Evolutionary conservation across 345 rosid genomes (phyloP).

Genomic region (Salix arbutifolia): DNA sequence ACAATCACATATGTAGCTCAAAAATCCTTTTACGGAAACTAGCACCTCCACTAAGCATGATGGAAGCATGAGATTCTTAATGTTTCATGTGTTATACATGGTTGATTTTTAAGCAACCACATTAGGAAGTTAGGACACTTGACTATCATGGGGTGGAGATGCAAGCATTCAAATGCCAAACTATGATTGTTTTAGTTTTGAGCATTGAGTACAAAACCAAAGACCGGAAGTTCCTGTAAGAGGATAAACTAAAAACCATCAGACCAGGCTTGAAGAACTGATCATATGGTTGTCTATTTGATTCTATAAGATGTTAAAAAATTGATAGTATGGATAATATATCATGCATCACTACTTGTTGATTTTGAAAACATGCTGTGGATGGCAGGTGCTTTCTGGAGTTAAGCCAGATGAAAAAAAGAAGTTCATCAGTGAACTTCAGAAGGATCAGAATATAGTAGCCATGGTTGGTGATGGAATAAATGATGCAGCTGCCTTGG

Average conservation of each 20-base stretch:
- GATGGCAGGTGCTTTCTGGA: conserved; percentile 66
- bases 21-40: neutral
- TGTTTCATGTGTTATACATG: neutral
- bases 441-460: conserved; percentile 60
- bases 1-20: neutral
- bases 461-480: conserved; percentile 99
- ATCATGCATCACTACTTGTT: neutral
- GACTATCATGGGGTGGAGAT: neutral
- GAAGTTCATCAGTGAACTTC: conserved; percentile 66
- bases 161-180: neutral
- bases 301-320: neutral
- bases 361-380: conserved; percentile 1
- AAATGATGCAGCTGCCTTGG: conserved; percentile 96
- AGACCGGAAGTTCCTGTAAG: neutral
- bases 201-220: neutral
- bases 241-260: neutral
- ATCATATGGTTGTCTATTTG: neutral
- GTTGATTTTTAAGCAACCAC: neutral
- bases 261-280: neutral
- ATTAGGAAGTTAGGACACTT: neutral
- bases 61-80: neutral
- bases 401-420: conserved; percentile 82
- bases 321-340: neutral
- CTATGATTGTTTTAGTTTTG: too few species aligned
- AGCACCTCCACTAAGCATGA: neutral